phyloP scores from a whole-genome alignment of 805 yeast species.

The Crinitomyces ghanaensis region DNA sequence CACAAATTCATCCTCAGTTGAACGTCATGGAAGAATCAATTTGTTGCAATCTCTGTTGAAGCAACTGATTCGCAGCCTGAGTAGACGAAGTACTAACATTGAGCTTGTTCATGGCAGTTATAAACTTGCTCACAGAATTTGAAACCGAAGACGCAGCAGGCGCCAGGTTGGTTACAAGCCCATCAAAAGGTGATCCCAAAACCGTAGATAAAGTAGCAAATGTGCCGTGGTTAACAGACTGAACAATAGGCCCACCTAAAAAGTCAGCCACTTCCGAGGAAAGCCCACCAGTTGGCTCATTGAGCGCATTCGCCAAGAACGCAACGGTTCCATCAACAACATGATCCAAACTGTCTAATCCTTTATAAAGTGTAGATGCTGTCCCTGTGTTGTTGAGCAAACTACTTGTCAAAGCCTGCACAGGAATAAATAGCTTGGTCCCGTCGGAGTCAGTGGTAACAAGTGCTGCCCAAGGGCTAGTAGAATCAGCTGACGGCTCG shows the following conservation, averaged over 20 bases:
- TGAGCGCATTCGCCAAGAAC: conserved; percentile 5
- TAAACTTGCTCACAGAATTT: conserved; percentile 2
- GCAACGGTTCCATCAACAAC: conserved; percentile 7
- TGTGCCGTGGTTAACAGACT: conserved; percentile 21
- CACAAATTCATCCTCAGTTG: too few relatives aligned
- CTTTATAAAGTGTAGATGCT: conserved; percentile 7
- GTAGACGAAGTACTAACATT: background rate
- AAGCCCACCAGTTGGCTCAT: conserved; percentile 16
- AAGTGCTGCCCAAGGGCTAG: too few relatives aligned
- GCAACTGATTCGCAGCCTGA: conserved; percentile 1
- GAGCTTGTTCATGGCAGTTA: background rate
- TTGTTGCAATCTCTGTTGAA: conserved; percentile 2
- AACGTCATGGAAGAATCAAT: conserved; percentile 2
- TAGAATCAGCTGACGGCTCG: too few relatives aligned
- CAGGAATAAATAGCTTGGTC: conserved; percentile 6
- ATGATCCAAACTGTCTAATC: conserved; percentile 9
- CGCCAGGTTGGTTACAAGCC: background rate
- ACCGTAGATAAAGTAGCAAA: conserved; percentile 8
- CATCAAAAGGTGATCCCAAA: conserved; percentile 8
- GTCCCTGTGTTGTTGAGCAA: conserved; percentile 4
- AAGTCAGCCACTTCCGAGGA: conserved; percentile 18
- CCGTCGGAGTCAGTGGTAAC: too few relatives aligned
- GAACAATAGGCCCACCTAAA: conserved; percentile 20
- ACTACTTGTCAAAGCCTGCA: conserved; percentile 3
- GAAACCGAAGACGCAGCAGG: conserved; percentile 3